These are phyloP conservation scores for Dalbergia cochinchinensis DNA, from an alignment of 306 rosid species.

Conservation along the genomic window DNA sequence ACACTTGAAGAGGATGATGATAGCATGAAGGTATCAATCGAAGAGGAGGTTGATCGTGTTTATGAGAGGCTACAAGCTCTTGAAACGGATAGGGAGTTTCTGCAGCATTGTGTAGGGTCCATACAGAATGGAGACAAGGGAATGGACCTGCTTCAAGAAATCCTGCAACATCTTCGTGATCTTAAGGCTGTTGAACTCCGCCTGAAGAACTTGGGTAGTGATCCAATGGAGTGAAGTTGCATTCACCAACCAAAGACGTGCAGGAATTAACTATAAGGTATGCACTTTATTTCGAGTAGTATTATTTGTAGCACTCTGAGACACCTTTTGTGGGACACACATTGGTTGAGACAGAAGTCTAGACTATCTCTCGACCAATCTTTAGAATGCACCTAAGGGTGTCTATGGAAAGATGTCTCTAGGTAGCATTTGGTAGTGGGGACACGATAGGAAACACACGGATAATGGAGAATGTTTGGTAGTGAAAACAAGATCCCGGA, in stretches of 20 bases:
- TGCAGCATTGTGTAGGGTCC: conserved; percentile 72
- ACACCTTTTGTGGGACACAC: too few species aligned
- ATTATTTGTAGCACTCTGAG: too few species aligned
- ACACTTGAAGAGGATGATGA: conserved; percentile 50
- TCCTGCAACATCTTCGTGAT: conserved; percentile 76
- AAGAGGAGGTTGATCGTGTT: conserved; percentile 82
- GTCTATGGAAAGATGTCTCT: too few species aligned
- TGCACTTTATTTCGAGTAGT: neutral
- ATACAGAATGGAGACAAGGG: conserved; percentile 77
- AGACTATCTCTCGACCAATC: too few species aligned
- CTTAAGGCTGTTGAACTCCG: conserved; percentile 67
- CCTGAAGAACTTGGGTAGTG: conserved; percentile 51
- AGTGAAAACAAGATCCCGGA: too few species aligned
- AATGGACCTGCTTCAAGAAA: conserved; percentile 73
- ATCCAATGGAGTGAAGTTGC: conserved; percentile 47
- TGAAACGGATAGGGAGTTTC: conserved; percentile 77
- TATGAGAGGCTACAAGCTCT: conserved; percentile 82
- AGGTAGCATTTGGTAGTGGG: too few species aligned
- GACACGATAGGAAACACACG: too few species aligned
- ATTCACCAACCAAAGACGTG: conserved; percentile 24
- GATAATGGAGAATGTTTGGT: too few species aligned
- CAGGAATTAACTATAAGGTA: conserved; percentile 37
- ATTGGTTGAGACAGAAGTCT: too few species aligned
- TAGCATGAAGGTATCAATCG: conserved; percentile 54
- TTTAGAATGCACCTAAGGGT: too few species aligned